Evolutionary conservation across 495 filamentous ascomycete species (phyloP), one percentile per base, ranked within the genome.

Genomic region (Podospora australis): DNA sequence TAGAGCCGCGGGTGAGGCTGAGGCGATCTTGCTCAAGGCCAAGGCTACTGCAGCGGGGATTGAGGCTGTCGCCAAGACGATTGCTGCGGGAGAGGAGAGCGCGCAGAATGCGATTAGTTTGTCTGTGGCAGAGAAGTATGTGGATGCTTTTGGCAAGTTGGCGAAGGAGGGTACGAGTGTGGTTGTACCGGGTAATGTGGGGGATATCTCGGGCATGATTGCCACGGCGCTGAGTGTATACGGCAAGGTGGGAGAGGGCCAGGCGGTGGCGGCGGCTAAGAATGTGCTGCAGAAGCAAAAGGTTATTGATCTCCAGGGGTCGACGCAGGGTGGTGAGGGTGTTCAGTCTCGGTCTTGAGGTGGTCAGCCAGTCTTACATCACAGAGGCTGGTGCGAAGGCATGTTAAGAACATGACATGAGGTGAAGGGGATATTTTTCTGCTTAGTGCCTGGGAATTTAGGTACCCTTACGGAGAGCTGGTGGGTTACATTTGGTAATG

Each of bases 171-270:
- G 90, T 49, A 98, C 92, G 9, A 82, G 89, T 2, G 84, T 97
- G 19, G 86, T 98, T 24, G 90, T 98, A 7, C 92, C 92, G 1
- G 92, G 94, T 0, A 96, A 98, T 65, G 86, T 97, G 28, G 92
- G 94, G n/a, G 92, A 98, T 64, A 85, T 98, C 44, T 85, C 87
- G 19, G 83, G 88, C 24, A 96, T 98, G 94, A 96, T 98, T 70
- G 88, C 94, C 21, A 94, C 85, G 26, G 92, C 90, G 4, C 83
- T 98, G 78, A 84, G 88, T 23, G 89, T 98, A 23, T 98, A 96
- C 67, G 89, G 92, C 24, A 95, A 95, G 63, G 87, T 98, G 36
- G 89, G 79, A 52, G 79, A 90, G 48, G 78, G 80, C n/a, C 94
- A 96, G 72, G 78, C 80, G 29, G 83, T 79, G 62, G 70, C 69